These are phyloP conservation scores for Acacia confusa DNA, from an alignment of 306 rosid species.

Conservation along the genomic window DNA sequence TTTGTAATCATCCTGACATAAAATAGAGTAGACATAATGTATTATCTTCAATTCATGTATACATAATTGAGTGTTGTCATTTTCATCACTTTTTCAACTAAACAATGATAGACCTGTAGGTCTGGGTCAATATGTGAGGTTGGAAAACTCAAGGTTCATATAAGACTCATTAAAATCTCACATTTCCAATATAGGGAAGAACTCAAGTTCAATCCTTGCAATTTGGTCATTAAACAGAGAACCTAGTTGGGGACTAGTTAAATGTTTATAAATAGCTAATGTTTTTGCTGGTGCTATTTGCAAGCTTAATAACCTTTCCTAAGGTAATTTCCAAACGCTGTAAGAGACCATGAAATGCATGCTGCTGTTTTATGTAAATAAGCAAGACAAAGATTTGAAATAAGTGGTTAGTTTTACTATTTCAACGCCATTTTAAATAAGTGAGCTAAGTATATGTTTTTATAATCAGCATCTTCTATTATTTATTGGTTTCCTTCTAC, in stretches of 20 bases:
- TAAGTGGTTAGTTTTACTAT: neutral
- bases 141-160: neutral
- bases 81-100: neutral
- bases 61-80: neutral
- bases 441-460: neutral
- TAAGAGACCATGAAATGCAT: constrained; percentile 5
- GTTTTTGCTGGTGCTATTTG: too few species aligned
- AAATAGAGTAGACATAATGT: neutral
- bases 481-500: neutral
- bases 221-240: neutral
- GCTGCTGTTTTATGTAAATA: constrained; percentile 4
- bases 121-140: neutral
- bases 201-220: neutral
- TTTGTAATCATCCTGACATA: constrained; percentile 2
- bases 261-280: neutral
- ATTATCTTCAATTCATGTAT: neutral
- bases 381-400: constrained; percentile 6
- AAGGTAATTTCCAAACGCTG: neutral
- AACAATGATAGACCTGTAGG: neutral
- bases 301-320: neutral
- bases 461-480: neutral
- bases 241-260: neutral
- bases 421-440: neutral
- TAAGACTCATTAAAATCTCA: neutral
- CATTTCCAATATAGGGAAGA: neutral